Conservation (phyloP, 2,329 filamentous ascomycete species). For the Aspergillus aculeatus region DNA sequence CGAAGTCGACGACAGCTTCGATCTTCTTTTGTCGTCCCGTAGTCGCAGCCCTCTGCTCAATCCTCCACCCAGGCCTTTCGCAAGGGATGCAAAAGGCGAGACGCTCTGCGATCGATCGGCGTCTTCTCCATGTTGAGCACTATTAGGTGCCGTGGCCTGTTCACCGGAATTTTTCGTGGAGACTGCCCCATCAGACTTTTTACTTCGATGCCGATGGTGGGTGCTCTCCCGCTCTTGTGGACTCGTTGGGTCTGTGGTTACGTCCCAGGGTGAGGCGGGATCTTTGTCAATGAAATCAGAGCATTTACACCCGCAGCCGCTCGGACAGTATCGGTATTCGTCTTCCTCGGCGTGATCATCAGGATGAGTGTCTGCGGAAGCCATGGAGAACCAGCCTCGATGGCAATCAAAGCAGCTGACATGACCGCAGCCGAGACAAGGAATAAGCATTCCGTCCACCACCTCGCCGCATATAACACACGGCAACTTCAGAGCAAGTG, state of each 20-base stretch:
- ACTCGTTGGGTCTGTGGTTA: constrained; percentile 17
- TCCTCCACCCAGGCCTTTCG: constrained; percentile 43
- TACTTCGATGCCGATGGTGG: constrained; percentile 18
- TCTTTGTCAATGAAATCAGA: constrained; percentile 37
- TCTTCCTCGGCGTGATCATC: constrained; percentile 14
- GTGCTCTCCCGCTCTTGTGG: constrained; percentile 20
- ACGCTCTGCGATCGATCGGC: constrained; percentile 35
- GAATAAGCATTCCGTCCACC: constrained; percentile 46
- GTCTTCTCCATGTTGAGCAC: constrained; percentile 34
- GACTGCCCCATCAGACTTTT: constrained; percentile 15
- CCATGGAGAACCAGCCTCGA: constrained; percentile 39
- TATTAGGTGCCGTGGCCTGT: constrained; percentile 8
- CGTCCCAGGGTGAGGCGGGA: constrained; percentile 30
- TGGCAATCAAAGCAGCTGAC: constrained; percentile 49
- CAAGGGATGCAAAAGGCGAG: constrained; percentile 42
- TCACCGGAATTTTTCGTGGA: constrained; percentile 15
- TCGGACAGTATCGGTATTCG: constrained; percentile 40
- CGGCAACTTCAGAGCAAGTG: constrained; percentile 35
- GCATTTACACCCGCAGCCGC: constrained; percentile 50
- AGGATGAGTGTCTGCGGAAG: constrained; percentile 8
- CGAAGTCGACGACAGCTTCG: constrained; percentile 13
- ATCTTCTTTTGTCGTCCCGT: constrained; percentile 33
- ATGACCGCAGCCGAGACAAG: constrained; percentile 50
- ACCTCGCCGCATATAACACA: constrained; percentile 47
- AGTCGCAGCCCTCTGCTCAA: constrained; percentile 40